Evolutionary conservation across 2,329 filamentous ascomycete genomes (phyloP), one percentile per base, ranked within the genome.

Genomic region (Colletotrichum agaves): DNA sequence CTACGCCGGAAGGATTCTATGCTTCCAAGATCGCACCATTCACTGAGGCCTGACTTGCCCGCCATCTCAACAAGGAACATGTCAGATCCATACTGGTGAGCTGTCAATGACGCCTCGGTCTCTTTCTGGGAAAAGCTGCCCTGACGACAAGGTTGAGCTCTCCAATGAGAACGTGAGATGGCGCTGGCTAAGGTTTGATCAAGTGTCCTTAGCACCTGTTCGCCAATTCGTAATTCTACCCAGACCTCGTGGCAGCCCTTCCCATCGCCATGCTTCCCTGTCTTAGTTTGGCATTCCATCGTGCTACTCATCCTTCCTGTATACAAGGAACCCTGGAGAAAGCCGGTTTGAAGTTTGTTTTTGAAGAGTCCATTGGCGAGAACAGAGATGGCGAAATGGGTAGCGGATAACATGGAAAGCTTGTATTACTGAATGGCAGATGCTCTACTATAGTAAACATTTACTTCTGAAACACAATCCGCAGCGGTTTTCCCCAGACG

Each of bases 231-330:
- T 57, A 63, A 50, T 37, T 52, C 44, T n/a, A 57, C 43, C 39
- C 53, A 52, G 61, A 17, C 61, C 65, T 59, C 64, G 60, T 63
- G 63, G 63, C 59, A 63, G 44, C 44, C 35, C 52, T 39, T 21
- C 3, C 41, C 11, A 6, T 39, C 17, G 6, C 19, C 37, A 12
- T 27, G 12, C 15, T 13, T 27, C 19, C 56, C 37, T 41, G 35
- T 15, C 15, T 8, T 50, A 31, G n/a, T 31, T 23, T 27, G 17
- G 10, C 35, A 17, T n/a, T 56, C 41, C 27, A 17, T 41, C 1
- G 21, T 2, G 23, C 37, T 43, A 19, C 21, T 12, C 37, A 43
- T 43, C 35, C 7, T 43, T 43, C n/a, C 37, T 41, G 19, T 41
- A 31, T 52, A 19, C 8, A 13, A 17, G 19, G 43, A 56, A 15